phyloP scores from a whole-genome alignment of 352 stramenopile genomes.

The Pythium myriotylum region DNA sequence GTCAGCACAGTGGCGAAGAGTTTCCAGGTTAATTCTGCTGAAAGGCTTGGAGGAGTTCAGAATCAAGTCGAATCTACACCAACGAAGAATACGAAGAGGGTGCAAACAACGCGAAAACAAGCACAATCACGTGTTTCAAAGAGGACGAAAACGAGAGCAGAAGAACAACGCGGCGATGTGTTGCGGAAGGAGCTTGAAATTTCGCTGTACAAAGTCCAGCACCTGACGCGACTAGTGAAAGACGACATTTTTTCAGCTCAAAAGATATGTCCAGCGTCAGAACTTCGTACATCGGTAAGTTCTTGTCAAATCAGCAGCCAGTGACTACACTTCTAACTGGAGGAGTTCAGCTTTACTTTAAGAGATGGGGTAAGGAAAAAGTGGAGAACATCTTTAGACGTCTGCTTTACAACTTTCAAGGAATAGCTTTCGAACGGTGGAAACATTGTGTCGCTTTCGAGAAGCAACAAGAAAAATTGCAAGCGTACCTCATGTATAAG shows the following conservation, averaged over 20 bases:
- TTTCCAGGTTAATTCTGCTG: too few relatives aligned
- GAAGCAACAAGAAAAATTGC: conserved; percentile 75
- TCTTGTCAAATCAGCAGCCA: too few relatives aligned
- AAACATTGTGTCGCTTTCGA: conserved; percentile 47
- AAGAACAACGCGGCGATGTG: not conserved
- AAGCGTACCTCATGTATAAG: conserved; percentile 78
- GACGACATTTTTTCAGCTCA: conserved; percentile 73
- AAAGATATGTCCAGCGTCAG: conserved; percentile 63
- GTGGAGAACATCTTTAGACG: conserved; percentile 75
- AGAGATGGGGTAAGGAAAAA: conserved; percentile 79
- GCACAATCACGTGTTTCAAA: too few relatives aligned
- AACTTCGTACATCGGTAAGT: conserved; percentile 57
- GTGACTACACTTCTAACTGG: too few relatives aligned
- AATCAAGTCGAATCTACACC: too few relatives aligned
- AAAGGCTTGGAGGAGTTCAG: too few relatives aligned
- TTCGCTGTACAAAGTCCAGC: conserved; percentile 62
- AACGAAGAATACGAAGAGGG: too few relatives aligned
- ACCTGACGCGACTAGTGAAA: conserved; percentile 70
- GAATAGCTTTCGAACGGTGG: conserved; percentile 66
- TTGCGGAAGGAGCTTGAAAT: conserved; percentile 62
- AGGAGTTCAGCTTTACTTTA: conserved; percentile 59
- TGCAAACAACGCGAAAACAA: too few relatives aligned
- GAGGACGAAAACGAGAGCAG: too few relatives aligned
- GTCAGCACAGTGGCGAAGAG: too few relatives aligned
- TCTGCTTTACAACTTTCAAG: conserved; percentile 68